Base-by-base conservation (phyloP, 768 basidiomycete genomes). In the Boletus edulis region DNA sequence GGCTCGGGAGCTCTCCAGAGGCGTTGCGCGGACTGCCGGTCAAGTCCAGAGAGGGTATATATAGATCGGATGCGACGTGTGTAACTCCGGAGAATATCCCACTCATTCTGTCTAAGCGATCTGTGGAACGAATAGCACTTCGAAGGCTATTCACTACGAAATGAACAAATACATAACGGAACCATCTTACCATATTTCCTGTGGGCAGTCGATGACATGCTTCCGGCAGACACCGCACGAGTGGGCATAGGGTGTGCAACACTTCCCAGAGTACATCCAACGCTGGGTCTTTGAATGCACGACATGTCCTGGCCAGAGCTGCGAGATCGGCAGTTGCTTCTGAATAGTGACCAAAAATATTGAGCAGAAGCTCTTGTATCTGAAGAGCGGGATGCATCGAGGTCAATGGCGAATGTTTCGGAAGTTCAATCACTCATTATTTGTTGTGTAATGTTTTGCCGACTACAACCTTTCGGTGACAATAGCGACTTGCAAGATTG, bases 341-440 rank as follows among this genome's bases (percentile, higher is more conserved):
- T 29, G 27, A 29, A 29, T 29, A 29, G 27, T 29, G 27, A 9
- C 27, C 27, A 29, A 29, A 29, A 29, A 29, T 29, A 29, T 29
- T 29, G 27, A 29, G 27, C 27, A 29, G 27, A 9, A 29, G 1
- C 27, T 29, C 27, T 29, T 29, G 27, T 29, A 29, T 29, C 27
- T 29, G 27, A 9, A 29, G 27, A 9, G 27, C 27, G 27, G 27
- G 27, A 29, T 29, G 27, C 27, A 29, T 29, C 27, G 27, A 29
- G 27, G 27, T 29, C 27, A 9, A 29, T 29, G 27, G 9, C 27
- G 27, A 27, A 27, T 4, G 22, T n/a, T n/a, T n/a, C n/a, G n/a
- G n/a, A n/a, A n/a, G n/a, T n/a, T n/a, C n/a, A n/a, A n/a, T n/a
- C 7, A 98, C 22, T 32, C 11, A 8, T 32, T 9, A 3, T 3